A percentile compares a stretch with the other conserved stretches of the same genome.
Evolutionary conservation across 352 stramenopile species (phyloP).

Genomic region (Aphanomyces invadans): DNA sequence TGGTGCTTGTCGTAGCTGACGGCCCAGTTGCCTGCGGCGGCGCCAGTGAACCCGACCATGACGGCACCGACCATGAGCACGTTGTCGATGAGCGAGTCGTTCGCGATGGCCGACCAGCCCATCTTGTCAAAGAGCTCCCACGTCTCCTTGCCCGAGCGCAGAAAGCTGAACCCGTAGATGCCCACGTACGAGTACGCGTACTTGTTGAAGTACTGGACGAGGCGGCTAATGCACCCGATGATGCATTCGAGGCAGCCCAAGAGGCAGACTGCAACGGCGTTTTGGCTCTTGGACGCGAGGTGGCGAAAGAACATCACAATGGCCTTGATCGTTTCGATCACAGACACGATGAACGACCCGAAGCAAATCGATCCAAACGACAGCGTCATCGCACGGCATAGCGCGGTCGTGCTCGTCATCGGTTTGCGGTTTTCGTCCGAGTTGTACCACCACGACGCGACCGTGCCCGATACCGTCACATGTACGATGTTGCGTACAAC

Average conservation of each 20-base stretch:
- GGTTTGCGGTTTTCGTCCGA: conserved; percentile 37
- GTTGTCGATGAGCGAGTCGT: conserved; percentile 66
- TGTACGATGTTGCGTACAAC: conserved; percentile 80
- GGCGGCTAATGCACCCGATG: conserved; percentile 49
- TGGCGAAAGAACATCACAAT: conserved; percentile 38
- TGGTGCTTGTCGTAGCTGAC: conserved; percentile 28
- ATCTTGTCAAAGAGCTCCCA: conserved; percentile 54
- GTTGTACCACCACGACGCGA: conserved; percentile 83
- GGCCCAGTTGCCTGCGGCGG: conserved; percentile 32
- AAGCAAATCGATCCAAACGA: conserved; percentile 85
- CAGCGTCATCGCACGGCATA: conserved; percentile 53
- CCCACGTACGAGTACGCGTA: conserved; percentile 72
- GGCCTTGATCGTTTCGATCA: conserved; percentile 60
- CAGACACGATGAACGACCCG: conserved; percentile 61
- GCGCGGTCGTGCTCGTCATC: conserved; percentile 43
- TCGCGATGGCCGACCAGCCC: conserved; percentile 56
- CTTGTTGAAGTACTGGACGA: conserved; percentile 74
- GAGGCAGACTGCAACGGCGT: conserved; percentile 45
- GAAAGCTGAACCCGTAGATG: conserved; percentile 66
- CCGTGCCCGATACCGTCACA: conserved; percentile 68
- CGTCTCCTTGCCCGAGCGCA: conserved; percentile 39
- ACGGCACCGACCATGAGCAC: conserved; percentile 59
- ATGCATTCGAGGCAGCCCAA: conserved; percentile 50
- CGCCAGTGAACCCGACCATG: conserved; percentile 46
- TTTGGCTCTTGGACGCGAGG: conserved; percentile 37